A percentile compares a stretch with the other conserved stretches of the same genome.
Conservation (phyloP, 1,139 yeast genomes). For the Zygoascus hellenicus region DNA sequence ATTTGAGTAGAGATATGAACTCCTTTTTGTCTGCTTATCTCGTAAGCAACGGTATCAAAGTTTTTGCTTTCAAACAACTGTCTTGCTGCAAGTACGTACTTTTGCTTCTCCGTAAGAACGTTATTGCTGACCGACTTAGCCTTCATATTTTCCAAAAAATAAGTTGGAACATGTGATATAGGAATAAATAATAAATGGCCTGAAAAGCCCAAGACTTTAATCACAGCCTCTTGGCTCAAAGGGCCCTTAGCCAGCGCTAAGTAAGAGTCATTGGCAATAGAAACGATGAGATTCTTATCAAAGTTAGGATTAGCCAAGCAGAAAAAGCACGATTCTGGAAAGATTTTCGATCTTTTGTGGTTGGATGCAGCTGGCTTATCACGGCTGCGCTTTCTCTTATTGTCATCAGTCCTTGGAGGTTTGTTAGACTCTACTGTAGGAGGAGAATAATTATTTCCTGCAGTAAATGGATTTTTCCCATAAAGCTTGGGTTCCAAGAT, state of each 20-base stretch:
- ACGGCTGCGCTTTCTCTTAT: background rate
- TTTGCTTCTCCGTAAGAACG: constrained; percentile 11
- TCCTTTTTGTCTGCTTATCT: constrained; percentile 30
- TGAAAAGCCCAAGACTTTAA: constrained; percentile 44
- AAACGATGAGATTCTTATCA: constrained; percentile 73
- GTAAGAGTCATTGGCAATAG: constrained; percentile 63
- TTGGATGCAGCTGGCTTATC: background rate
- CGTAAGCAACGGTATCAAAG: constrained; percentile 26
- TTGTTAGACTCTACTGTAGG: no score
- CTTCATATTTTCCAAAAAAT: constrained; percentile 15
- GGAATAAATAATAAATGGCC: constrained; percentile 88
- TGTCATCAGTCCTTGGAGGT: background rate
- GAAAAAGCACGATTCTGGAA: constrained; percentile 54
- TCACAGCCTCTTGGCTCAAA: constrained; percentile 42
- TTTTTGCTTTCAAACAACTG: constrained; percentile 24
- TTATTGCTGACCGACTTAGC: no score
- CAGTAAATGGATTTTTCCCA: background rate
- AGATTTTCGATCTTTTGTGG: constrained; percentile 3
- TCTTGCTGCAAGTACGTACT: constrained; percentile 22
- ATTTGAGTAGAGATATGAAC: constrained; percentile 36
- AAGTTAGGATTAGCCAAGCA: constrained; percentile 77
- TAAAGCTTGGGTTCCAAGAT: no score
- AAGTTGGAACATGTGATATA: constrained; percentile 60
- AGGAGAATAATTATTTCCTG: background rate
- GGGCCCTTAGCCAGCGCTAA: constrained; percentile 88